These are phyloP conservation scores for Wolfiporia cocos DNA, from an alignment of 1,284 basidiomycete genomes.

Conservation along the genomic window DNA sequence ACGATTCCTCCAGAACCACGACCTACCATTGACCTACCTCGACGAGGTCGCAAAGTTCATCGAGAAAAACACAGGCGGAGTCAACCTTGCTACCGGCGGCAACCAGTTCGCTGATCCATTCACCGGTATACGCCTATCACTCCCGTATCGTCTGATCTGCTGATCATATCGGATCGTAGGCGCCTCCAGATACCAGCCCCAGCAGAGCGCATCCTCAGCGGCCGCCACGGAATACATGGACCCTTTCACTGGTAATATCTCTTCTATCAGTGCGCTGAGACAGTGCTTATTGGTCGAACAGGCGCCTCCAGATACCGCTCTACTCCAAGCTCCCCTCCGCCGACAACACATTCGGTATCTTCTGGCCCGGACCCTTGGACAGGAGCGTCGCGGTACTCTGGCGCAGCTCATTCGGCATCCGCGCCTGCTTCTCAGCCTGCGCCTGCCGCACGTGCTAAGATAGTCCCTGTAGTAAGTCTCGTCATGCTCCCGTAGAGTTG, in stretches of 20 bases:
- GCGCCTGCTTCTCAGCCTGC: conserved; percentile 8
- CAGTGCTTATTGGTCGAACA: conserved; percentile 13
- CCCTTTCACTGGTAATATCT: conserved; percentile 29
- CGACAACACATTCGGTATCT: conserved; percentile 11
- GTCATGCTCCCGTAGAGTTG: not conserved
- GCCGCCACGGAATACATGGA: conserved; percentile 27
- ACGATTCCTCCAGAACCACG: conserved; percentile 80
- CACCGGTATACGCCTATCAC: conserved; percentile 55
- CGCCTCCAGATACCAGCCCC: conserved; percentile 53
- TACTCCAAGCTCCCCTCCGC: conserved; percentile 12
- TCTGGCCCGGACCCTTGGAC: conserved; percentile 68
- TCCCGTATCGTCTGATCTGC: not conserved
- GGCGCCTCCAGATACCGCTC: conserved; percentile 35
- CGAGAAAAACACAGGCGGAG: conserved; percentile 83
- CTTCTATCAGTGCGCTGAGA: conserved; percentile 14
- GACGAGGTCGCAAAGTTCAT: conserved; percentile 95
- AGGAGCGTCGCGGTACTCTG: conserved; percentile 59
- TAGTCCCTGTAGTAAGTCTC: conserved; percentile 54
- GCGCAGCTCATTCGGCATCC: conserved; percentile 22
- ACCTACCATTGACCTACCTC: conserved; percentile 78
- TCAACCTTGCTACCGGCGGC: conserved; percentile 53
- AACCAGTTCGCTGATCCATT: conserved; percentile 83
- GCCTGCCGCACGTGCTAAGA: conserved; percentile 20
- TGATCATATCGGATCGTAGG: conserved; percentile 28
- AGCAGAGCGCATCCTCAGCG: conserved; percentile 22